phyloP scores from a whole-genome alignment of 768 basidiomycete species.

The Tephrocybe sp. region DNA sequence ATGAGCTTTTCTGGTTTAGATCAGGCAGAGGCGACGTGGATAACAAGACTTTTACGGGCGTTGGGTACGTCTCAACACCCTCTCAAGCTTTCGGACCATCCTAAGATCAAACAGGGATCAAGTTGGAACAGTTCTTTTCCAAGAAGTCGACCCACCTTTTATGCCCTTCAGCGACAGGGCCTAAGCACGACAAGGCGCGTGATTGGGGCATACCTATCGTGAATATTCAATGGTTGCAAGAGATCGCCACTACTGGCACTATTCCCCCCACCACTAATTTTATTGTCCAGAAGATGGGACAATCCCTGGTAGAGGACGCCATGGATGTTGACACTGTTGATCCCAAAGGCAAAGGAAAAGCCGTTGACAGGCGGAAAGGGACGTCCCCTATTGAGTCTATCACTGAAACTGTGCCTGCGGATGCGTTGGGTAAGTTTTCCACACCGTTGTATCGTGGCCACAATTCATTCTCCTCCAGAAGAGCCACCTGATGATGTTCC shows the following conservation, averaged over 20 bases:
- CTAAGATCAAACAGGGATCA: conserved; percentile 43
- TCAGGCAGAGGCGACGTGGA: conserved; percentile 64
- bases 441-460: neutral
- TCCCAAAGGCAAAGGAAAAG: conserved; percentile 21
- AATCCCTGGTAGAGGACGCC: neutral
- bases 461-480: neutral
- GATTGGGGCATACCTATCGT: conserved; percentile 83
- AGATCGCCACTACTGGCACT: conserved; percentile 52
- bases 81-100: neutral
- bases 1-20: conserved; percentile 80
- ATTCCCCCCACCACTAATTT: conserved; percentile 39
- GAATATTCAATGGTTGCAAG: conserved; percentile 65
- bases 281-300: conserved; percentile 21
- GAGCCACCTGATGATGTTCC: neutral
- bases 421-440: conserved; percentile 1
- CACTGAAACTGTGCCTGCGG: conserved; percentile 1
- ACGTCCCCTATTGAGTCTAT: conserved; percentile 25
- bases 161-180: conserved; percentile 67
- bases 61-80: conserved; percentile 48
- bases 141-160: conserved; percentile 77
- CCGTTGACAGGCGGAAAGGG: conserved; percentile 29
- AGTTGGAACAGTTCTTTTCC: conserved; percentile 57
- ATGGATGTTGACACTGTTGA: conserved; percentile 12
- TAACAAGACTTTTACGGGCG: conserved; percentile 64
- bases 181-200: conserved; percentile 75